Conservation (phyloP, 805 yeast species). For the Lachancea sp. region DNA sequence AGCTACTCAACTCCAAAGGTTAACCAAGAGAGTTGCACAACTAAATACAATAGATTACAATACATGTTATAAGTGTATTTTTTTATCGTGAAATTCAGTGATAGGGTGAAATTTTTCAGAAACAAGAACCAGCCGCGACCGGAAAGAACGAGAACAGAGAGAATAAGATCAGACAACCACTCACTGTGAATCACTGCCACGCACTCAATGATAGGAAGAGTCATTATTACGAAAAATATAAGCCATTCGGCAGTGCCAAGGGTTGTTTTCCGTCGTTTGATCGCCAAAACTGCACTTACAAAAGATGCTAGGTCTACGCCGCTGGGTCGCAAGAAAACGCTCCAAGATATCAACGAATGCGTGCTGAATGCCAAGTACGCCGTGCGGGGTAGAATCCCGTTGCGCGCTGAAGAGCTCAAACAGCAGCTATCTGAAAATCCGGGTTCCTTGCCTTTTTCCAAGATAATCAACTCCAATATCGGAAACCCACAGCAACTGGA, state of each 20-base stretch:
- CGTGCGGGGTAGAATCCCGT: conserved; percentile 91
- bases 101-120: no score
- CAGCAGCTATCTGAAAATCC: conserved; percentile 48
- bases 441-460: conserved; percentile 63
- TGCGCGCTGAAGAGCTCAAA: conserved; percentile 80
- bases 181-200: no score
- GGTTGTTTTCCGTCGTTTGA: conserved; percentile 4
- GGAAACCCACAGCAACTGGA: conserved; percentile 98
- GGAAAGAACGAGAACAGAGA: no score
- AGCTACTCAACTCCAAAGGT: no score
- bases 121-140: no score
- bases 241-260: not conserved
- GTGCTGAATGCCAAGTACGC: conserved; percentile 90
- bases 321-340: conserved; percentile 5
- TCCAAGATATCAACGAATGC: conserved; percentile 58
- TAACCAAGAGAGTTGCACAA: no score
- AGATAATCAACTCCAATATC: conserved; percentile 83
- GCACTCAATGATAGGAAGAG: not conserved
- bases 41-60: no score
- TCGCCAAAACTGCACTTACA: not conserved
- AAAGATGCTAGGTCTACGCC: not conserved
- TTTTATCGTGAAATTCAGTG: no score
- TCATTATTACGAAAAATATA: not conserved
- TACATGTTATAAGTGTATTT: no score
- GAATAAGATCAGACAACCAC: no score